Base-by-base conservation (phyloP, 805 yeast genomes). In the Vanderwaltozyma yarrowii region DNA sequence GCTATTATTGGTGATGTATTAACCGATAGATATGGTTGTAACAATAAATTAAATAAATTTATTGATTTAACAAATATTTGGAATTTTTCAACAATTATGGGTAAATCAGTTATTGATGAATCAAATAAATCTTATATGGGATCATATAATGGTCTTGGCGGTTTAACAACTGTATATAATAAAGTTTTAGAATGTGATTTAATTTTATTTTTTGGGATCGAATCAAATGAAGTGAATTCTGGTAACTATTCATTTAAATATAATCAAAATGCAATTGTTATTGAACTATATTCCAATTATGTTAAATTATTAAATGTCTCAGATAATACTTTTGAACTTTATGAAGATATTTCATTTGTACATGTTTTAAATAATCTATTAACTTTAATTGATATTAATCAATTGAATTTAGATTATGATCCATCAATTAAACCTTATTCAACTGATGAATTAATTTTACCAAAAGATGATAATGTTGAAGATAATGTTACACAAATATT, bases 31-130 rank as follows among this genome's bases (percentile, higher is more conserved):
- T 80, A 69, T 49, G 69, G 70, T 13, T 63, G 67, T 23, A 69
- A 69, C 15, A 47, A 55, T 2, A 46, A 61, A 18, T 62, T 80
- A 37, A 68, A 72, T 43, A 49, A 66, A 18, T 64, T 88, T 30
- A 72, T 77, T 13, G 30, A 53, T 7, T 21, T 24, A 15, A 52
- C 71, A 14, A 54, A 65, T 36, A 70, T 73, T 52, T 78, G 74
- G 56, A 74, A 68, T 47, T 82, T 60, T 57, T 65, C 77, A 8
- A 73, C 87, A 1, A 66, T 71, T 36, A 74, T 73, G 73, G 94
- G 87, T 13, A 80, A 86, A 57, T 78, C 84, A 8, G 60, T 75
- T 18, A 60, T 87, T 30, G 78, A 87, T 60, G 96, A 87, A 61
- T 60, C 74, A n/a, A 64, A 69, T 42, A 64, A 70, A 7, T 66